Evolutionary conservation across 73 alveolate species (phyloP).

Genomic region (Symbiodinium natans): DNA sequence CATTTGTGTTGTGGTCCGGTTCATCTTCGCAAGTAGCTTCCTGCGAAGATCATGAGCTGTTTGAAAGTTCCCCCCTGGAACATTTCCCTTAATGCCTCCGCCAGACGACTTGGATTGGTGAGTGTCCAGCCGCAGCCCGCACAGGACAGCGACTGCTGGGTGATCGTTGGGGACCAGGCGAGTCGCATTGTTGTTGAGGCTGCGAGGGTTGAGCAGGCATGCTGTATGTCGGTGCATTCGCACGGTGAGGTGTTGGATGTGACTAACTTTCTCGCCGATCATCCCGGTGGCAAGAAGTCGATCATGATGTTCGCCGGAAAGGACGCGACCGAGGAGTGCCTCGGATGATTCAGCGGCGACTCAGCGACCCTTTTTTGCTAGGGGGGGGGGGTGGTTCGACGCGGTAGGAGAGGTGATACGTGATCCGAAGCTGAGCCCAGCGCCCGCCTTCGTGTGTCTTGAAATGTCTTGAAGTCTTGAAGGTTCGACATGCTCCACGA

Average conservation of each 20-base stretch:
- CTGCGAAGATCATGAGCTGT: too few relatives aligned
- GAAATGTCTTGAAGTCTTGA: too few relatives aligned
- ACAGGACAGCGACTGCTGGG: constrained; percentile 88
- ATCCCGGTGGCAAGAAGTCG: constrained; percentile 79
- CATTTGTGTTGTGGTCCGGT: too few relatives aligned
- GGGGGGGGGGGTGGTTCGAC: neutral
- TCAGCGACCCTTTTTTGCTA: neutral
- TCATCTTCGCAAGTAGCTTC: too few relatives aligned
- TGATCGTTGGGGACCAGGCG: constrained; percentile 60
- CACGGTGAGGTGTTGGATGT: constrained; percentile 7
- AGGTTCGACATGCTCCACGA: constrained; percentile 25
- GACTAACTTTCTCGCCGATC: neutral
- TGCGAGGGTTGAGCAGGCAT: too few relatives aligned
- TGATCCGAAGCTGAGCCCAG: neutral
- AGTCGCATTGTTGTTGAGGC: too few relatives aligned
- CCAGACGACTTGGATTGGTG: too few relatives aligned
- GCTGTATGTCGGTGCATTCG: too few relatives aligned
- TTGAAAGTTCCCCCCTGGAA: too few relatives aligned
- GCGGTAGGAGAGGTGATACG: neutral
- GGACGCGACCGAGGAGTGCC: neutral
- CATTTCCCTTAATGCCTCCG: too few relatives aligned
- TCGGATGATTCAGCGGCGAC: neutral
- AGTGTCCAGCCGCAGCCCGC: too few relatives aligned
- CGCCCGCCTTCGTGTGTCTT: neutral
- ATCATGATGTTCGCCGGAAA: constrained; percentile 65